A percentile compares a stretch with the other conserved stretches of the same genome.
phyloP scores from a whole-genome alignment of 495 filamentous ascomycete species.

The Penicillium tannophilum region DNA sequence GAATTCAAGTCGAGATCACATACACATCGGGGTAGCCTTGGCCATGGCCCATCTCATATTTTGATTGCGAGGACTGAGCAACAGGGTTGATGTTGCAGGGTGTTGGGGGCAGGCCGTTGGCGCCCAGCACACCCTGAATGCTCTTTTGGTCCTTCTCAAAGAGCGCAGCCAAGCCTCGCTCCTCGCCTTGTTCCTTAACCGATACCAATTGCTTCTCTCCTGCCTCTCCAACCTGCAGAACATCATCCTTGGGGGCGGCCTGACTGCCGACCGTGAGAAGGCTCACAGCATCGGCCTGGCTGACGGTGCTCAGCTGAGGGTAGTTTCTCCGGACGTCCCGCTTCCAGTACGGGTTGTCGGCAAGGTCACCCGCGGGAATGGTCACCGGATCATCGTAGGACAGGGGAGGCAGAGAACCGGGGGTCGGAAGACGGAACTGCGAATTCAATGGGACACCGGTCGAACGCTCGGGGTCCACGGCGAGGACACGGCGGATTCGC shows the following conservation, averaged over 20 bases:
- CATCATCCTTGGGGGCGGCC: constrained; percentile 74
- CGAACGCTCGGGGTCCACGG: constrained; percentile 87
- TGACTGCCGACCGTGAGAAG: constrained; percentile 84
- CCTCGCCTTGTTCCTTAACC: constrained; percentile 76
- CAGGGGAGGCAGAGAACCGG: constrained; percentile 74
- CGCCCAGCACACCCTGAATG: constrained; percentile 65
- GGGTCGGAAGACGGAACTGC: constrained; percentile 86
- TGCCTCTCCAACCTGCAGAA: constrained; percentile 76
- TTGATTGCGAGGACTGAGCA: constrained; percentile 33
- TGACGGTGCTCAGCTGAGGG: constrained; percentile 77
- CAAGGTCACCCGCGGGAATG: constrained; percentile 87
- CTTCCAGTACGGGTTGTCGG: constrained; percentile 98
- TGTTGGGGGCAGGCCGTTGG: constrained; percentile 78
- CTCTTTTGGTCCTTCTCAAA: constrained; percentile 70
- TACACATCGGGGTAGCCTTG: constrained; percentile 56
- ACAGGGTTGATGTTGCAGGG: constrained; percentile 63
- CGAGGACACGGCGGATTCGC: constrained; percentile 70
- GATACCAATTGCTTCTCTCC: constrained; percentile 77
- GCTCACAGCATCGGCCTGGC: constrained; percentile 81
- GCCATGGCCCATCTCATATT: constrained; percentile 47
- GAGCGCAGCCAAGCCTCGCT: constrained; percentile 67
- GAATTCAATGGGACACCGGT: constrained; percentile 91
- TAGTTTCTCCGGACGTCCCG: constrained; percentile 86
- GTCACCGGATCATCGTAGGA: constrained; percentile 90
- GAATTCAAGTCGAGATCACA: constrained; percentile 17